These are phyloP conservation scores for Dichomitus squalens DNA, from an alignment of 1,284 basidiomycete genomes.

Conservation along the genomic window DNA sequence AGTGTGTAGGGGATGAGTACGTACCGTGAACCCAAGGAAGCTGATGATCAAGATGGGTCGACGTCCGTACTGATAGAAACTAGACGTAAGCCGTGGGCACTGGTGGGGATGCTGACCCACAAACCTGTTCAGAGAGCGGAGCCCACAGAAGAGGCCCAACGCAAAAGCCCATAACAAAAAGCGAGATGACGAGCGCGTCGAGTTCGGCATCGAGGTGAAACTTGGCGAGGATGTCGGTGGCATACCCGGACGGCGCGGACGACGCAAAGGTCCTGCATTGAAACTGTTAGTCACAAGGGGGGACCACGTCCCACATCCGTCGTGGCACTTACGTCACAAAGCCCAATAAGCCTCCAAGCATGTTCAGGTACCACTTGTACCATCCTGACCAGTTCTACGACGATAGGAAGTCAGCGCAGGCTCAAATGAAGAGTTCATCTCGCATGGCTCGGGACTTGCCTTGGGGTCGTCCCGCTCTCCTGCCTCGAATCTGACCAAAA, in stretches of 20 bases:
- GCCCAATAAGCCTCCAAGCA: constrained; percentile 61
- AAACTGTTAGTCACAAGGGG: constrained; percentile 37
- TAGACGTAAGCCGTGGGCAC: too few species aligned
- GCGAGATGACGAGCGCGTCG: constrained; percentile 47
- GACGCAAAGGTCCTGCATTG: constrained; percentile 57
- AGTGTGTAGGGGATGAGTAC: too few species aligned
- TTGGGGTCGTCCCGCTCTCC: constrained; percentile 5
- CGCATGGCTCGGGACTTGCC: neutral
- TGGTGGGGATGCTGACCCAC: neutral
- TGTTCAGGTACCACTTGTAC: constrained; percentile 54
- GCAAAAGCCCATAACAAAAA: constrained; percentile 60
- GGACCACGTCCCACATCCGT: constrained; percentile 67
- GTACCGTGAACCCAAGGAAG: constrained; percentile 51
- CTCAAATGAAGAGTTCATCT: neutral
- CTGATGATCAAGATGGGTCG: constrained; percentile 50
- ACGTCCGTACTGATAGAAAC: constrained; percentile 28
- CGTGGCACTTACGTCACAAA: constrained; percentile 59
- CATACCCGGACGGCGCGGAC: constrained; percentile 56
- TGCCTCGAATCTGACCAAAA: neutral
- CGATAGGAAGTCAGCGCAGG: neutral
- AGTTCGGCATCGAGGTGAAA: constrained; percentile 61
- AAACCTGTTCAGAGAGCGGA: constrained; percentile 46
- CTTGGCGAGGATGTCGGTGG: constrained; percentile 46
- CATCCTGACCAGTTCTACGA: constrained; percentile 41
- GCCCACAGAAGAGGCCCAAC: constrained; percentile 55